These are phyloP conservation scores for Phytomonas francai DNA, from an alignment of 208 protist genomes.

Conservation along the genomic window DNA sequence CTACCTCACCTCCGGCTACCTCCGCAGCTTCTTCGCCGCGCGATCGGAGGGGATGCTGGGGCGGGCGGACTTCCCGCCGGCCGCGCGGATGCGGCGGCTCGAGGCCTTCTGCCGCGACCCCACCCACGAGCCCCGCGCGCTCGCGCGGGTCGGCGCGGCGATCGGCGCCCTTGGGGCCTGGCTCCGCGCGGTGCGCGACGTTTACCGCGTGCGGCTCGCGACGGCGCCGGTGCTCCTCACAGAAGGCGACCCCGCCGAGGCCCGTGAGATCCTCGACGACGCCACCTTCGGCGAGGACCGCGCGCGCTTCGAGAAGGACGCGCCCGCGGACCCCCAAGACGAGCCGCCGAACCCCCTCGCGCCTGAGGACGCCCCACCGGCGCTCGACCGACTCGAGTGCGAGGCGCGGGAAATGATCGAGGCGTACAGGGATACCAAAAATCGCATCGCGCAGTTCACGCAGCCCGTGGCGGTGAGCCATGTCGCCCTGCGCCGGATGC, in stretches of 20 bases:
- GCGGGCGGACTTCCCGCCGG: slow-evolving; percentile 29
- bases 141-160: slow-evolving; percentile 38
- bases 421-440: slow-evolving; percentile 16
- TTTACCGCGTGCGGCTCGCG: slow-evolving; percentile 48
- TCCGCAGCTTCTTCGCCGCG: slow-evolving; percentile 58
- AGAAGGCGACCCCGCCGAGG: slow-evolving; percentile 9
- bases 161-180: slow-evolving; percentile 55
- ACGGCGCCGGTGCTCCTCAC: slow-evolving; percentile 31
- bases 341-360: neutral
- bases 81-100: slow-evolving; percentile 32
- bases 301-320: neutral
- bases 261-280: slow-evolving; percentile 9
- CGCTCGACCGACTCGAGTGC: neutral
- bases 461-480: slow-evolving; percentile 10
- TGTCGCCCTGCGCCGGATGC: slow-evolving; percentile 23
- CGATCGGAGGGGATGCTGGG: slow-evolving; percentile 49
- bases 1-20: slow-evolving; percentile 66
- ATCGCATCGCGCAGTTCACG: slow-evolving; percentile 9
- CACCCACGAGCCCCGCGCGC: slow-evolving; percentile 28
- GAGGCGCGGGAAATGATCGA: slow-evolving; percentile 10
- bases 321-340: neutral
- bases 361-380: neutral
- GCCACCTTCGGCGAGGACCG: slow-evolving; percentile 7
- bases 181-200: slow-evolving; percentile 49
- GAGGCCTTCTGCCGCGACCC: slow-evolving; percentile 45